phyloP scores from a whole-genome alignment of 495 filamentous ascomycete genomes.

The Talaromyces adpressus region DNA sequence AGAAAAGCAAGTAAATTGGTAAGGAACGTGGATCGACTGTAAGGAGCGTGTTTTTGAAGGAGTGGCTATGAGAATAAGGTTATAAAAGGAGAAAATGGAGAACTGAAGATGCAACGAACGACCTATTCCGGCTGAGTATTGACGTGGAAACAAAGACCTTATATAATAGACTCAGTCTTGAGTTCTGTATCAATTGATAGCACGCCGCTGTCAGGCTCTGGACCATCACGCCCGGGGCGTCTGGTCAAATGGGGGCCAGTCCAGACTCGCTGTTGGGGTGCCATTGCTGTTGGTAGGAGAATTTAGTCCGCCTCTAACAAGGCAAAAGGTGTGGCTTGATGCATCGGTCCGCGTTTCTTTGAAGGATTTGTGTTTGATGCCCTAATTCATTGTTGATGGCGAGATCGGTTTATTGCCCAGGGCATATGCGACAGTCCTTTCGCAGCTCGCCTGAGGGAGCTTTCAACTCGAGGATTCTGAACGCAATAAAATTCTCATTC shows the following conservation, averaged over 20 bases:
- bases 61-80: not conserved
- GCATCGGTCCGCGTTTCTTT: not conserved
- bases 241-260: not conserved
- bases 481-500: not conserved
- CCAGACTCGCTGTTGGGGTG: not conserved
- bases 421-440: no score
- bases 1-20: not conserved
- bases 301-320: not conserved
- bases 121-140: not conserved
- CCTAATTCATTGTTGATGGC: not conserved
- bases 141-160: not conserved
- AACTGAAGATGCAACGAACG: not conserved
- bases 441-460: not conserved
- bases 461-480: not conserved
- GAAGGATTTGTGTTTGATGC: not conserved
- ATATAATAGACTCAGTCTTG: not conserved
- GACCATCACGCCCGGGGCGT: not conserved
- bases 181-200: not conserved
- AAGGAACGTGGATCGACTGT: not conserved
- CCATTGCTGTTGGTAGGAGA: not conserved
- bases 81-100: not conserved
- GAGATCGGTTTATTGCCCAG: not conserved
- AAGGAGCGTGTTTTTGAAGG: not conserved
- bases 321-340: not conserved
- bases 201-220: not conserved